These are phyloP conservation scores for Picochlorum costavermella DNA, from an alignment of 139 green algal genomes.

Conservation along the genomic window DNA sequence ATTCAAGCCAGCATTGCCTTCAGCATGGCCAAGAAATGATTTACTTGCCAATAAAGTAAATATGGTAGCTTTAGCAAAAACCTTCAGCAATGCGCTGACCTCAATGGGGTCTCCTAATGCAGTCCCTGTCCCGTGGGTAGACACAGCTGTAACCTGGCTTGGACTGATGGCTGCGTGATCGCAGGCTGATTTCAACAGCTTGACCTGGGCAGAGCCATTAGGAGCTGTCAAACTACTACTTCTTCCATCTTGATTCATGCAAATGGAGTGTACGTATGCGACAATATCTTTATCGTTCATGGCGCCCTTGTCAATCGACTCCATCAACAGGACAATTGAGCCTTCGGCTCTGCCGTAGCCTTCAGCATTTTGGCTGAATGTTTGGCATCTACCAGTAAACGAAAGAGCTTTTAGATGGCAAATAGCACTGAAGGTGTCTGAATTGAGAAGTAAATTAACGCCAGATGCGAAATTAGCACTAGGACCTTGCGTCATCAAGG, in stretches of 20 bases:
- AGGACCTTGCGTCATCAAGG: conserved; percentile 13
- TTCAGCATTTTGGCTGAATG: conserved; percentile 45
- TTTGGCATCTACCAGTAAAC: conserved; percentile 39
- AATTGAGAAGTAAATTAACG: conserved; percentile 30
- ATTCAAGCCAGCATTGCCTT: conserved; percentile 47
- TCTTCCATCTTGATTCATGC: conserved; percentile 83
- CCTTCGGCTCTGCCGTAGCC: conserved; percentile 54
- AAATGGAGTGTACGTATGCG: conserved; percentile 38
- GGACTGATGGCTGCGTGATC: conserved; percentile 10
- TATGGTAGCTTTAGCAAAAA: background rate
- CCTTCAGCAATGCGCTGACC: conserved; percentile 16
- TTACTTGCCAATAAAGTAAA: conserved; percentile 36
- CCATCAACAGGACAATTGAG: conserved; percentile 13
- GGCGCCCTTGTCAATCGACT: background rate
- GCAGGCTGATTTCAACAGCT: conserved; percentile 43
- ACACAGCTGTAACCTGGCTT: background rate
- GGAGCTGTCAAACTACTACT: conserved; percentile 74
- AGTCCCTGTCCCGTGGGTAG: conserved; percentile 43
- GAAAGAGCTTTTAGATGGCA: conserved; percentile 39
- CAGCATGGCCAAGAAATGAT: conserved; percentile 45
- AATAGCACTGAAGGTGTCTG: conserved; percentile 19
- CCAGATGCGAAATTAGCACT: conserved; percentile 18
- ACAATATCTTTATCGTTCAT: background rate
- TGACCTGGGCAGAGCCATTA: conserved; percentile 59
- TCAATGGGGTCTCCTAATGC: conserved; percentile 42